Evolutionary conservation across 73 alveolate species (phyloP).

Genomic region (Paramecium octaurelia): DNA sequence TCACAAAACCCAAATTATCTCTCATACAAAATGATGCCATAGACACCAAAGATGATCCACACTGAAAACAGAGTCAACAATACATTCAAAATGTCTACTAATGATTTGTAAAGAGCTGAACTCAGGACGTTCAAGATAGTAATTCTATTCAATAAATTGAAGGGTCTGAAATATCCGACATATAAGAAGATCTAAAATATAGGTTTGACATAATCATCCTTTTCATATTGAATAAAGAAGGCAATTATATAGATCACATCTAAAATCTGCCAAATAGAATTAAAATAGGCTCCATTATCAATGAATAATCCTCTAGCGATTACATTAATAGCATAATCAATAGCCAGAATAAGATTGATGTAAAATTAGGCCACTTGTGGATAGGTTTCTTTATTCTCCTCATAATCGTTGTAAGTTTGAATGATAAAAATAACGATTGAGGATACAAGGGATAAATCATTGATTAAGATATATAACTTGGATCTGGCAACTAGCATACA

Average conservation of each 20-base stretch:
- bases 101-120: neutral
- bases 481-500: neutral
- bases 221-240: neutral
- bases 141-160: neutral
- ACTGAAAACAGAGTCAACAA: neutral
- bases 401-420: neutral
- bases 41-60: conserved; percentile 28
- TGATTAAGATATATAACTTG: neutral
- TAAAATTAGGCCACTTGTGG: neutral
- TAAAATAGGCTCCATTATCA: neutral
- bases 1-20: conserved; percentile 31
- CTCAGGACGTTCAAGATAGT: neutral
- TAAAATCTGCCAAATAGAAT: neutral
- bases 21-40: neutral
- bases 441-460: neutral
- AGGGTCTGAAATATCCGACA: neutral
- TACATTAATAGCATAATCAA: neutral
- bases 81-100: neutral
- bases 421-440: neutral
- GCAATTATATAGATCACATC: neutral
- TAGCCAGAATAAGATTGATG: neutral
- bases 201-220: neutral
- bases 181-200: neutral
- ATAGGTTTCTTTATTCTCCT: neutral
- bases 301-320: neutral